Base-by-base conservation (phyloP, 805 yeast genomes). In the Millerozyma miso region DNA sequence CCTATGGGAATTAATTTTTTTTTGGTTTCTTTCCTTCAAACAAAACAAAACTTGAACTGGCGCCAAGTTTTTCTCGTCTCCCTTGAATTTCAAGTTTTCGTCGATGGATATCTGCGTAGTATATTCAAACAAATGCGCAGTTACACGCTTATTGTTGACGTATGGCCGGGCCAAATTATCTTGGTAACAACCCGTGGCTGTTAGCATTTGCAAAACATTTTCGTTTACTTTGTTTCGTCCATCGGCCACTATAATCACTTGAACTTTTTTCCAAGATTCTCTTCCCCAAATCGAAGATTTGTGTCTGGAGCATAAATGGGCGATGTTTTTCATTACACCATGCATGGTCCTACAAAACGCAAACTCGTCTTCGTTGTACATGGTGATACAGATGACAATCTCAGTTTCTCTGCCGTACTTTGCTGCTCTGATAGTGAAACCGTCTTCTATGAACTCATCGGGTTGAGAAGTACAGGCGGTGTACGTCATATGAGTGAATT, bases 391-490 rank as follows among this genome's bases (percentile, higher is more conserved):
- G 40, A 93, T 79, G 36, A 86, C 89, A 32, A 93, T 69, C 65
- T 95, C 98, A 20, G 93, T 91, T 55, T 89, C 97, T 59, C 99
- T 80, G 51, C 86, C 88, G 59, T 81, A 77, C 49, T 88, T 91
- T 4, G 88, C 84, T 6, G 95, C 85, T 53, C 99, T 77, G 39
- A 93, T 68, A 2, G 90, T 82, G 64, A 90, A 93, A 0, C 98
- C 98, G 38, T 78, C 79, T 3, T 69, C 73, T 14, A 79, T 78
- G 58, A 87, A 93, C 31, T 85, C 84, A 63, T 90, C 93, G 1
- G 99, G 96, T 43, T 85, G 90, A 1, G 95, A 76, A 1, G 99
- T 93, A 58, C 96, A 90, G 0, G 99, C 99, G 0, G 98, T 88
- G 63, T 93, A 93, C 51, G 97, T 82, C 97, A 93, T 90, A 65